Evolutionary conservation across 2,329 filamentous ascomycete genomes (phyloP), one percentile per base, ranked within the genome.

Genomic region (Fusarium sulawesiense): DNA sequence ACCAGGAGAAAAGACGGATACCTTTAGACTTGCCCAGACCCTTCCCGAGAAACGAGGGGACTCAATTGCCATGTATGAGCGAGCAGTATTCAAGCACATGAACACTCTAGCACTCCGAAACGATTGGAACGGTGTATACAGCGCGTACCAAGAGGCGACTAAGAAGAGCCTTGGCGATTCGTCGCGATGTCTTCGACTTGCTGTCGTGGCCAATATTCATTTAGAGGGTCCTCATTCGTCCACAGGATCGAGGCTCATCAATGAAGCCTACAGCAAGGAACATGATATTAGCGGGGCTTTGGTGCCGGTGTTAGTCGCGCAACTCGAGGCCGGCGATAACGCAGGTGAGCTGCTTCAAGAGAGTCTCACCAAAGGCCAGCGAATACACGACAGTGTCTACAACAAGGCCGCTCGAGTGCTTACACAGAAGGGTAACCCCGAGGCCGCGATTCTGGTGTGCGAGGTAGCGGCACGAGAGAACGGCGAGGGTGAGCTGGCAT

Each of bases 171-270:
- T 84, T 70, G 75, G 76, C 3, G 78, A 78, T 62, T 82, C 80
- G 29, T 71, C 73, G 5, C 78, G 80, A 25, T 85, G 82, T 56
- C 78, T 88, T 16, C 81, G 82, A n/a, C 76, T 87, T 7, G 85
- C 83, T 11, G 81, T 88, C 11, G 70, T 80, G 12, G 83, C 84
- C 3, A 78, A 80, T 16, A 71, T 87, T 53, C 75, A 75, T 18
- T 47, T 73, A 18, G 74, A 80, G 40, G 74, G 73, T 6, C 60
- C 73, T 5, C 70, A 75, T 45, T 79, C 49, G 60, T 72, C 48
- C 48, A 72, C 21, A 6, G 83, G 85, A 2, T 75, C 80, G 20
- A 69, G 67, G 1, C 75, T 87, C 18, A 78, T 88, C 8, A 72
- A 73, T 8, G 71, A 75, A 30, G 83, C 84, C 1, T 78, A 83